A percentile compares a stretch with the other conserved stretches of the same genome.
Evolutionary conservation across 2,329 filamentous ascomycete species (phyloP).

Genomic region (Arthrocladium fulminans): DNA sequence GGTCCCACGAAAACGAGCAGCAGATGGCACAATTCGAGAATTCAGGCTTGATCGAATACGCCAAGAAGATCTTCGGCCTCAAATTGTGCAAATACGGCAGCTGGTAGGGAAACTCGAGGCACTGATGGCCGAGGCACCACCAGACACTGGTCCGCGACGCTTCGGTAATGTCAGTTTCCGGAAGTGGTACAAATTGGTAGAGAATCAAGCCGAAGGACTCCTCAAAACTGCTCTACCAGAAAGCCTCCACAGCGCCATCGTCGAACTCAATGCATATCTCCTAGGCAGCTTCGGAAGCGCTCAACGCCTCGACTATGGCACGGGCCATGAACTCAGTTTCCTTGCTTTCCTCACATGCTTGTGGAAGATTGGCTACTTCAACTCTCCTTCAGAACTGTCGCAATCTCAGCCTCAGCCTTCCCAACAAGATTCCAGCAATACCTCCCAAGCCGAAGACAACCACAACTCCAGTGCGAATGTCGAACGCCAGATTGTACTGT

Average conservation of each 20-base stretch:
- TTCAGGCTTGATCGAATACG: constrained; percentile 37
- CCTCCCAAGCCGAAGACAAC: neutral
- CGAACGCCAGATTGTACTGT: constrained; percentile 75
- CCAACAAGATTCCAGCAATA: neutral
- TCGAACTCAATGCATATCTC: constrained; percentile 71
- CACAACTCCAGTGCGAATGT: constrained; percentile 48
- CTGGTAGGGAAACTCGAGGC: constrained; percentile 57
- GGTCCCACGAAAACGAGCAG: constrained; percentile 54
- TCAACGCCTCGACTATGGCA: constrained; percentile 88
- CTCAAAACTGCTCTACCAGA: constrained; percentile 49
- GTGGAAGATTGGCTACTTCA: constrained; percentile 83
- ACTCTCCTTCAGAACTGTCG: constrained; percentile 19
- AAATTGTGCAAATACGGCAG: constrained; percentile 47
- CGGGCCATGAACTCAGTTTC: constrained; percentile 92
- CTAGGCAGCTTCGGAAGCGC: constrained; percentile 79
- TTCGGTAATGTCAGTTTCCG: constrained; percentile 92
- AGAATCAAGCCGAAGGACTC: constrained; percentile 49
- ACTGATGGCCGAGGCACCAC: constrained; percentile 69
- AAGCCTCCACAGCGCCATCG: constrained; percentile 39
- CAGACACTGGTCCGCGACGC: constrained; percentile 72
- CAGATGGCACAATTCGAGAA: constrained; percentile 36
- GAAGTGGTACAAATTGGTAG: constrained; percentile 66
- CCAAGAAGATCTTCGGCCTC: constrained; percentile 17
- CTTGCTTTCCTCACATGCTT: constrained; percentile 80
- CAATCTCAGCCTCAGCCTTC: neutral